Base-by-base conservation (phyloP, 352 stramenopile genomes). In the Elongisporangium undulatum region DNA sequence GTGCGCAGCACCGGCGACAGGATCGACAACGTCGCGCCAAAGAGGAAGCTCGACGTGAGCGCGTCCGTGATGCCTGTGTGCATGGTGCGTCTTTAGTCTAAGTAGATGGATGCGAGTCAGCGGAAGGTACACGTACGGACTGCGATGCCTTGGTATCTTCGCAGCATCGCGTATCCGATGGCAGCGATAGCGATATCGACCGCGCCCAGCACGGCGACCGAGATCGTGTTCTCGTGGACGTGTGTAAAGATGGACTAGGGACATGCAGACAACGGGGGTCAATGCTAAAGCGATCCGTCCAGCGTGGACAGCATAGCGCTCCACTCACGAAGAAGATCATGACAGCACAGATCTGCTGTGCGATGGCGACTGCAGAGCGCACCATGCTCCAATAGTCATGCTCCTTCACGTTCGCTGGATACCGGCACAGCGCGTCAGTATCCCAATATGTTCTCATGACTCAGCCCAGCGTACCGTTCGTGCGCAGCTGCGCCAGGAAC, bases 401-500 rank as follows among this genome's bases (percentile, higher is more conserved):
- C 41, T 94, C 85, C 15, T 67, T 74, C 16, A 94, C 84, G 59
- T 96, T 92, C 10, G 82, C 86, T 95, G 56, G 17, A 3, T 17
- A 45, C 45, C 22, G 13, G 38, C 15, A 45, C 5, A 16, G 19
- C 17, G 5, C 22, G 19, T 17, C 24, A 61, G 48, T 22, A 4
- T 16, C 22, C 16, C 54, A 59, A 10, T 2, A 4, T 0, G 34
- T 45, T n/a, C 34, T 45, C 34, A 59, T 13, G 9, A 15, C 54
- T 6, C 20, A 4, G 56, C 17, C 34, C 13, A 49, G 52, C 71
- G 55, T 64, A 96, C 90, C 76, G 62, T 97, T 97, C 15, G 88
- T 97, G 55, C 85, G 86, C 62, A 97, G 85, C 66, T 97, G 87
- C 67, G 93, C 80, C 24, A 97, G 75, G 69, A 97, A 97, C 23